Evolutionary conservation across 2,329 filamentous ascomycete genomes (phyloP), one percentile per base, ranked within the genome.

Genomic region (Dactylellina sp.): DNA sequence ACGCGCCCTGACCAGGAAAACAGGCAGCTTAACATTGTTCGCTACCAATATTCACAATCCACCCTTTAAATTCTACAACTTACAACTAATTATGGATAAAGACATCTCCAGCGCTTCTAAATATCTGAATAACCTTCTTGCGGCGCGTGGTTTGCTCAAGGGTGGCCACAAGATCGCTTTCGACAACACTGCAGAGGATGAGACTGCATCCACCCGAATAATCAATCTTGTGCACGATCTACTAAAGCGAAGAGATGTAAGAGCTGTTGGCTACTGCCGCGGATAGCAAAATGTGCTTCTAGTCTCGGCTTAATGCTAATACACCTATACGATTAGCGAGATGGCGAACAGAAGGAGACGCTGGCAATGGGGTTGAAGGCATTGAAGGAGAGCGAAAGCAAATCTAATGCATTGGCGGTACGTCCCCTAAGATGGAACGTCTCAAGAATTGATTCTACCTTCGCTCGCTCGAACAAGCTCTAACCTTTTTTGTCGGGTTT

Each of bases 211-310:
- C 86, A 86, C 79, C 87, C 86, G 56, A 91, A 89, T 98, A 78
- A 97, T 99, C 83, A 91, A 94, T 80, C 86, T 99, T 22, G 88
- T 99, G 53, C 97, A 99, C 81, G 95, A 99, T 80, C 82, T 99
- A 77, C 92, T 99, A 71, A 81, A 97, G 72, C 88, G 93, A 77
- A 88, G 93, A 84, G 95, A 99, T 81, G 92, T 96, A 84, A 78
- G 88, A 84, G 63, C 52, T 22, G 4, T 50, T 18, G 20, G 44
- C 40, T 16, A 28, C 47, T 35, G 28, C 7, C n/a, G 22, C n/a
- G n/a, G n/a, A n/a, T n/a, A n/a, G n/a, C n/a, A n/a, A n/a, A n/a
- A n/a, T n/a, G n/a, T n/a, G n/a, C n/a, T n/a, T n/a, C n/a, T n/a
- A n/a, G n/a, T 32, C 22, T 14, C 40, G 16, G 6, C 12, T 6